Evolutionary conservation across 495 filamentous ascomycete species (phyloP).

Genomic region (Aspergillus bridgeri): DNA sequence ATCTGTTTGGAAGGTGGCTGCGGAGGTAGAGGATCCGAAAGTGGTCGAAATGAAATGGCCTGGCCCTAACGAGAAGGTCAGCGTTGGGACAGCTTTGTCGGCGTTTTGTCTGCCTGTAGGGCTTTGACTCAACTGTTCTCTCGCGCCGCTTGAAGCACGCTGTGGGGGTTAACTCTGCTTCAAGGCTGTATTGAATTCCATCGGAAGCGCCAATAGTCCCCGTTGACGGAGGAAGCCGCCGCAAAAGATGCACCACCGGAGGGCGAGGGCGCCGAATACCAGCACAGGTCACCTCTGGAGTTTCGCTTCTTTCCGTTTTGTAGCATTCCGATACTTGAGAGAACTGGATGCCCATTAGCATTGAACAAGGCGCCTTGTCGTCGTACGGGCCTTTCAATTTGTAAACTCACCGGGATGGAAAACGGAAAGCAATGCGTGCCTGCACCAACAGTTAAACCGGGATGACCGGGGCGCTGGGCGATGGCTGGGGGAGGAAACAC

Average conservation of each 20-base stretch:
- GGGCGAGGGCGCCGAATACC: neutral
- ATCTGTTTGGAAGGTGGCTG: neutral
- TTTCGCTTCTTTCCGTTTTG: neutral
- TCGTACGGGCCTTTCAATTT: neutral
- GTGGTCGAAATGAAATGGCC: neutral
- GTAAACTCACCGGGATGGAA: conserved; percentile 4
- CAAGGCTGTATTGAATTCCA: conserved; percentile 12
- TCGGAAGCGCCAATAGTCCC: neutral
- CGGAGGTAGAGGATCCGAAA: neutral
- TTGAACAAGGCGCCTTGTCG: neutral
- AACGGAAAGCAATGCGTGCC: conserved; percentile 9
- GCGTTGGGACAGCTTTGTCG: neutral
- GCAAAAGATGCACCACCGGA: conserved; percentile 8
- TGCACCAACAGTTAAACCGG: conserved; percentile 3
- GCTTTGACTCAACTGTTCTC: neutral
- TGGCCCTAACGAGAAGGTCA: neutral
- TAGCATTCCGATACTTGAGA: conserved; percentile 11
- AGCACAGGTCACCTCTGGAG: neutral
- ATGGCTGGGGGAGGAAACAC: conserved; percentile 8
- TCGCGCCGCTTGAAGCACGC: neutral
- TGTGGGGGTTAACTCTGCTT: neutral
- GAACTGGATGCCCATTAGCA: conserved; percentile 3
- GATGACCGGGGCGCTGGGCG: neutral
- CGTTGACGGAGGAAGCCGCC: conserved; percentile 16
- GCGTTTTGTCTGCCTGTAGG: neutral